Base-by-base conservation (phyloP, 257 asterid species). In the Capsicum rhomboideum region DNA sequence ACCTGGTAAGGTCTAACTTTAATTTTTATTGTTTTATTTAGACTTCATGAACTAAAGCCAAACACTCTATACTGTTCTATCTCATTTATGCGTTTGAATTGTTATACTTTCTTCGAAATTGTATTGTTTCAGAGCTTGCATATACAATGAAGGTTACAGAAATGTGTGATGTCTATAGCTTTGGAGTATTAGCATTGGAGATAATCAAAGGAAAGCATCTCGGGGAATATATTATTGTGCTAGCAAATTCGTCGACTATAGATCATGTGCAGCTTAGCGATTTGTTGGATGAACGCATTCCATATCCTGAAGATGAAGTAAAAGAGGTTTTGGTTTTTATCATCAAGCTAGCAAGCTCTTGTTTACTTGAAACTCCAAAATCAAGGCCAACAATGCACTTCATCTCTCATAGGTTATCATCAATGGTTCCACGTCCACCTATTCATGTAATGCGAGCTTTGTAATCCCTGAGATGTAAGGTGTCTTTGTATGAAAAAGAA, bases 161-260 rank as follows among this genome's bases (percentile, higher is more conserved):
- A 52, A 78, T 17, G 64, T 78, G 82, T 53, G 82, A 79, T 29
- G 82, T 78, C 29, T 78, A 78, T 78, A 29, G 82, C 68, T 78
- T 78, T 52, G 82, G 68, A 78, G 68, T 78, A 21, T 18, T 78
- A 28, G 52, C 50, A 14, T 54, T 78, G 68, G 82, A 78, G 63
- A 52, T 78, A 61, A 78, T 78, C 68, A 54, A 50, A 29, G 82
- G 82, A 53, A 53, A 53, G 0, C 72, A 80, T 56, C 83, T 17
- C 1, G 53, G 40, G 26, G 72, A 80, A 16, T 55, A 10, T 6
- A 31, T 55, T 28, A 34, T 13, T 20, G 6, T 42, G 61, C 23
- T 55, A 18, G 46, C 71, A 54, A 34, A 40, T 63, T 9, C 46
- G 20, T 63, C 78, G 16, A 28, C 37, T 42, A 40, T 8, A 21